Evolutionary conservation across 129 eudicot species (phyloP), one percentile per base, ranked within the genome.

Genomic region (Smallanthus sonchifolius): DNA sequence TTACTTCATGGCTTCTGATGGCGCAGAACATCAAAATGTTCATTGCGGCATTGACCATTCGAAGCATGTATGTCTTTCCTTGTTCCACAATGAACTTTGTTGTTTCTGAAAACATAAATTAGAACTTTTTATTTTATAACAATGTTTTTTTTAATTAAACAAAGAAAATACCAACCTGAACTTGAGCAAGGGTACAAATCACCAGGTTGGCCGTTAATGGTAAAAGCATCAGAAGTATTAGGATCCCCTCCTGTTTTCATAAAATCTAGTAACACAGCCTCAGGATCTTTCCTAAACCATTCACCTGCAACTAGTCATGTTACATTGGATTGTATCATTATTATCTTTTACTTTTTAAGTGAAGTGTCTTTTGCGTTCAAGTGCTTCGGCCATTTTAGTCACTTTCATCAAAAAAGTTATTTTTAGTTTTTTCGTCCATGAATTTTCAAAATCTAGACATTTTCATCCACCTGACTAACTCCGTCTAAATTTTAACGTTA

Each of bases 131-230:
- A 16, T n/a, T 16, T 2, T 64, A 10, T 15, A 7, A 37, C 7
- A 64, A 5, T n/a, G 13, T 43, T 2, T 44, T 44, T 44, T 2
- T 44, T 8, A 44, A 2, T 48, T 3, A 48, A 48, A 48, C 19
- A 3, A 48, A 13, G 55, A 24, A 24, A 24, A 24, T 24, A 24
- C 30, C 30, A 24, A 24, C 90, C 84, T 47, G 57, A 32, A 35
- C 10, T 49, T 13, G 90, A 83, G 78, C 90, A 88, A 11, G 79
- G 83, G 49, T 85, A 88, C 0, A 83, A 54, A 62, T 76, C 87
- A 37, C 90, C 90, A 68, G 94, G 90, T 44, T 85, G 86, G 11
- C 90, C 90, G 60, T 88, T 88, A 20, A 85, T 83, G 6, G 83
- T 79, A 10, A 56, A 74, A 44, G 88, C 90, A 66, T 85, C 86